phyloP scores from a whole-genome alignment of 192 early-diverging fungal species.

The Umbelopsis ramanniana region DNA sequence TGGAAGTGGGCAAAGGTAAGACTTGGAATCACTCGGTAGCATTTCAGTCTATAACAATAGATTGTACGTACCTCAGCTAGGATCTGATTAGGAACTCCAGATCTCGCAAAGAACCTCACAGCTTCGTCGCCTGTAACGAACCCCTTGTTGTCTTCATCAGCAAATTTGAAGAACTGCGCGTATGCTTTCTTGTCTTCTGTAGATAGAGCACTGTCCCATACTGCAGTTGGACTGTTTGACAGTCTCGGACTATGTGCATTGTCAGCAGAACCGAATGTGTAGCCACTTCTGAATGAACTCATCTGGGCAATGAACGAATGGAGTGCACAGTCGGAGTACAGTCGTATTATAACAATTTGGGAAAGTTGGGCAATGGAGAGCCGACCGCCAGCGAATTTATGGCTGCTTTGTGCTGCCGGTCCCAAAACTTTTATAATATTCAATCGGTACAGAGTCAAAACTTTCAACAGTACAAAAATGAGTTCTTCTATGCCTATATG shows the following conservation, averaged over 20 bases:
- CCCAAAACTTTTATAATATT: not conserved
- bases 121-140: slow-evolving; percentile 70
- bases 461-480: not conserved
- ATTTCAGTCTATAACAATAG: not conserved
- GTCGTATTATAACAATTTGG: not conserved
- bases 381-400: slow-evolving; percentile 5
- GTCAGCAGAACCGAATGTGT: not conserved
- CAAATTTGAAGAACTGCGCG: slow-evolving; percentile 61
- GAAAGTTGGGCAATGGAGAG: not conserved
- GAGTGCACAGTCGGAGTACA: slow-evolving; percentile 5
- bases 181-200: slow-evolving; percentile 66
- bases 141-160: slow-evolving; percentile 65
- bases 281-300: slow-evolving; percentile 14
- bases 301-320: slow-evolving; percentile 3
- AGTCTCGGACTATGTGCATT: slow-evolving; percentile 1
- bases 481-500: not conserved
- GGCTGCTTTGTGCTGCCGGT: not conserved
- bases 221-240: not conserved
- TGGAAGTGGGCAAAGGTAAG: not conserved
- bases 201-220: slow-evolving; percentile 48
- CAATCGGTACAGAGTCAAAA: too few relatives aligned
- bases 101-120: slow-evolving; percentile 75
- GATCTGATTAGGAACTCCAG: slow-evolving; percentile 61
- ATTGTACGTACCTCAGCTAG: slow-evolving; percentile 58
- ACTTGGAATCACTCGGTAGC: not conserved